Base-by-base conservation (phyloP, 1,139 yeast genomes). In the Waltiozyma solani region DNA sequence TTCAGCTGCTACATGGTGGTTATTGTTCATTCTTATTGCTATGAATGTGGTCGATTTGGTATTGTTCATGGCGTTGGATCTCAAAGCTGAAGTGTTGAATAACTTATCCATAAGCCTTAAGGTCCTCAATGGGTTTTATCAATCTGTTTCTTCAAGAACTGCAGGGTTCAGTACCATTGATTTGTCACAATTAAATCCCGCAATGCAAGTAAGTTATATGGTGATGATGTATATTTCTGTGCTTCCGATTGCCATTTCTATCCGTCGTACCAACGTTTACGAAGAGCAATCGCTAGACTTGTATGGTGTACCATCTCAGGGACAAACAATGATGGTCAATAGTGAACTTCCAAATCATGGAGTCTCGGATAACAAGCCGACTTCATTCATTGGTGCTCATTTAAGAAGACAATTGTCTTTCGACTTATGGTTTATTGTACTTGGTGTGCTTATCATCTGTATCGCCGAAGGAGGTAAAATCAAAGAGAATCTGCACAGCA, bases 201-300 rank as follows among this genome's bases (percentile, higher is more conserved):
- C 96, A 0, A 84, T 91, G 35, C 95, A 86, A 58, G 95, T 91
- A 32, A 79, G 94, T 52, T 93, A 93, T 58, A 72, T 87, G 79
- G 71, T 91, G 46, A 89, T 91, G 97, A 91, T 91, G 98, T 91
- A 93, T 63, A 86, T 93, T 24, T 89, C 97, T 6, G 96, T 91
- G 37, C 67, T 89, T 54, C 99, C 99, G 1, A 66, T 91, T 53
- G 98, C 98, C 32, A 91, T 91, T 51, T 85, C 96, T 34, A 87
- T 91, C 49, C 79, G 99, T 62, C 74, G 96, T 57, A 91, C 98
- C 19, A 91, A 91, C 57, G 99, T 91, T 36, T 91, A 91, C 60
- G 99, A 91, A 57, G 98, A 91, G 55, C 97, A 87, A 57, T 83
- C 96, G 0, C 64, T 91, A 44, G 98, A 98, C 13, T 73, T 89